Evolutionary conservation across 106 monocot genomes (phyloP).

Genomic region (Allium fistulosum): DNA sequence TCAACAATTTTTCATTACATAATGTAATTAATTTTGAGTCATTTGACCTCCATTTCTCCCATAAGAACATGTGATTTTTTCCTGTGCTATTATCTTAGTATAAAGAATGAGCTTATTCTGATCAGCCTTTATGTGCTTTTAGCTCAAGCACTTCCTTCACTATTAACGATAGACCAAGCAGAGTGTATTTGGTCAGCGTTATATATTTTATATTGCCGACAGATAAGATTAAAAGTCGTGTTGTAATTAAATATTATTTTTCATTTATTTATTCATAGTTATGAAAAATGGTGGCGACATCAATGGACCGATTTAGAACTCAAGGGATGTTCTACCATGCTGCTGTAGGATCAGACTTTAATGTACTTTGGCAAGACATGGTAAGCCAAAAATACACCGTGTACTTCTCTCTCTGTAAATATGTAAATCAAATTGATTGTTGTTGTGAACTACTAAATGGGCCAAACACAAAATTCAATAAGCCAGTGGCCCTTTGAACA

Average conservation of each 20-base stretch:
- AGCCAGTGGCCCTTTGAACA: constrained; percentile 4
- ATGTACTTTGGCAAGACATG: constrained; percentile 96
- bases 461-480: constrained; percentile 94
- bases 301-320: constrained; percentile 47
- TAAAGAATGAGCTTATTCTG: no score
- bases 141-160: no score
- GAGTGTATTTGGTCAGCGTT: background rate
- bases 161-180: background rate
- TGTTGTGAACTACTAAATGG: constrained; percentile 18
- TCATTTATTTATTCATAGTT: constrained; percentile 25
- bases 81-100: no score
- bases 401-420: no score
- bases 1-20: no score
- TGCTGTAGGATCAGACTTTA: constrained; percentile 95
- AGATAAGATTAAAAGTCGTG: no score
- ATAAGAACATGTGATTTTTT: no score
- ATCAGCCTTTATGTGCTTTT: no score
- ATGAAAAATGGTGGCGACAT: constrained; percentile 56
- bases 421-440: no score
- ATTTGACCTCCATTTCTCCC: no score
- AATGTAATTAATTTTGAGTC: no score
- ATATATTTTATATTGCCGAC: background rate
- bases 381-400: constrained; percentile 12
- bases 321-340: constrained; percentile 87
- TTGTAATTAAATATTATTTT: background rate